Conservation (phyloP, 768 basidiomycete species). For the Strobilomyces confusus region DNA sequence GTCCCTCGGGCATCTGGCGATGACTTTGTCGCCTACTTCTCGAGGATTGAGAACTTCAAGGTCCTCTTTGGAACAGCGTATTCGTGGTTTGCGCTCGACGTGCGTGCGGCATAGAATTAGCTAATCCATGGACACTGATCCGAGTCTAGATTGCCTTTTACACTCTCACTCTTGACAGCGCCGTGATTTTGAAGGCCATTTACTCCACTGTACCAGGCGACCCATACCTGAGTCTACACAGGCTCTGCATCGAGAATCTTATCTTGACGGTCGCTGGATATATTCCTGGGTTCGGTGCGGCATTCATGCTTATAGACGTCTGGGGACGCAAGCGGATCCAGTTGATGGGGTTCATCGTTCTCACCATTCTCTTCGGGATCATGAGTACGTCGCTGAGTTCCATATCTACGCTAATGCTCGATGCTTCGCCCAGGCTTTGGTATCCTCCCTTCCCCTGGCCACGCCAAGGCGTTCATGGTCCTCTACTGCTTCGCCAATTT, state of each 20-base stretch:
- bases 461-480: not conserved
- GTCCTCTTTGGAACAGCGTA: not conserved
- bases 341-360: not conserved
- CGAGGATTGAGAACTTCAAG: not conserved
- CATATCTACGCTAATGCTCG: not conserved
- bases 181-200: not conserved
- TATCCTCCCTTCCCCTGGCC: not conserved
- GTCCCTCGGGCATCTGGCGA: not conserved
- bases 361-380: not conserved
- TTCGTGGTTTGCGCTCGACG: not conserved
- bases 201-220: not conserved
- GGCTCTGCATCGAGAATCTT: not conserved
- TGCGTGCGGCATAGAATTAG: not conserved
- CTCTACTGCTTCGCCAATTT: not conserved
- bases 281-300: not conserved
- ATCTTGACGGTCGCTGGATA: not conserved
- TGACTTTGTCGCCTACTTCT: not conserved
- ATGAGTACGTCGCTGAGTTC: not conserved
- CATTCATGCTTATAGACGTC: not conserved
- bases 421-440: not conserved
- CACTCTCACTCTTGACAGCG: not conserved
- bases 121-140: not conserved
- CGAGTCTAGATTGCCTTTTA: not conserved
- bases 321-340: not conserved
- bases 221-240: not conserved